A percentile compares a stretch with the other conserved stretches of the same genome.
Conservation (phyloP, 192 early-diverging fungal species). For the Linnemannia zychae region DNA sequence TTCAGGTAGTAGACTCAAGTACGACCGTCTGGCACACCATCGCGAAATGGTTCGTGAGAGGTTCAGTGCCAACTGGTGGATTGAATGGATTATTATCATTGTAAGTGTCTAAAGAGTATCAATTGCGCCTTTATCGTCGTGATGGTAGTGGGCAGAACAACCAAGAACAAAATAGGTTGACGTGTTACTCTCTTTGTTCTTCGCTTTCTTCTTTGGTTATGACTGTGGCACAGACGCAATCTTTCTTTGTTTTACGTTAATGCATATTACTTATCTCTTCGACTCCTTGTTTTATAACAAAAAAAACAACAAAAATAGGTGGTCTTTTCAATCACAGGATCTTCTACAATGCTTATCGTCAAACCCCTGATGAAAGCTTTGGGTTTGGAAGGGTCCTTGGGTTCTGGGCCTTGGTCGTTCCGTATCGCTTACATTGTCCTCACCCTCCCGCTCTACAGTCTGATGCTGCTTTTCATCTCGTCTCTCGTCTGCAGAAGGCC, state of each 20-base stretch:
- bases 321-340: constrained; percentile 53
- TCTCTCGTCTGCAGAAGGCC: constrained; percentile 42
- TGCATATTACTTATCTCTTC: too few relatives aligned
- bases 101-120: constrained; percentile 14
- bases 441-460: constrained; percentile 44
- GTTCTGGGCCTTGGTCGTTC: constrained; percentile 46
- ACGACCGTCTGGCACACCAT: constrained; percentile 41
- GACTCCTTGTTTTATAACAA: too few relatives aligned
- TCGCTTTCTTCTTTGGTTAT: background rate
- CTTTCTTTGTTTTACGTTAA: background rate
- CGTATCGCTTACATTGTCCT: constrained; percentile 42
- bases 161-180: too few relatives aligned
- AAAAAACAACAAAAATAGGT: constrained; percentile 19
- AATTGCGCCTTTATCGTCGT: too few relatives aligned
- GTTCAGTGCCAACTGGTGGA: constrained; percentile 52
- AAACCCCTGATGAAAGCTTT: constrained; percentile 38
- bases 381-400: constrained; percentile 24
- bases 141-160: background rate
- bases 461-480: constrained; percentile 43
- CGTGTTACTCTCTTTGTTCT: background rate
- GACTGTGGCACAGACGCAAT: background rate
- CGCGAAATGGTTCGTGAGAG: constrained; percentile 46
- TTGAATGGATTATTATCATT: constrained; percentile 53
- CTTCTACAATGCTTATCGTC: constrained; percentile 48
- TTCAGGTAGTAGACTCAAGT: background rate